Evolutionary conservation across 805 yeast genomes (phyloP), one percentile per base, ranked within the genome.

Genomic region (Pichia californica): DNA sequence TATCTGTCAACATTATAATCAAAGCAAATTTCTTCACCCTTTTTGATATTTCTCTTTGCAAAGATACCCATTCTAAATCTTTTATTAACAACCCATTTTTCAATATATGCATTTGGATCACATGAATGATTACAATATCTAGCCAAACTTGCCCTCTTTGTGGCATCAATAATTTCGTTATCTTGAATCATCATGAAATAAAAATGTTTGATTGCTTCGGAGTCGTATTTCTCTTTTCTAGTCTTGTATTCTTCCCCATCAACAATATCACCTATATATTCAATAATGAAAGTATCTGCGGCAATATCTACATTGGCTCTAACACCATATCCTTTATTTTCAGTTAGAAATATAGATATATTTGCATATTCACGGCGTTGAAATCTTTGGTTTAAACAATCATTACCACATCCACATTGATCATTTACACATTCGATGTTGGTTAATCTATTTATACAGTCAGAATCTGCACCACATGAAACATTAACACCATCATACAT

Each of bases 41-140:
- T 62, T 7, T 51, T 36, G 41, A 91, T 87, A 23, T 70, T 63
- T 50, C 95, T 70, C 52, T 84, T 84, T 40, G 97, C 86, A 60
- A 91, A 93, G 20, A 91, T 84, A 25, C 98, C 99, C 98, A 93
- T 93, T 51, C 88, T 74, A 45, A 88, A 70, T 59, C 87, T 83
- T 47, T 84, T 86, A 25, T 88, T 88, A 13, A 91, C 98, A 15
- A 89, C 93, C 99, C 99, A 91, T 67, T 91, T 91, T 62, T 91
- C 96, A 34, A 91, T 96, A 55, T 77, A 87, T 19, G 95, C 91
- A 62, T 93, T 93, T 11, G 99, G 99, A 55, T 77, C 81, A 63
- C 99, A 91, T 18, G 96, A 87, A 64, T 91, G 99, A 63, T 91
- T 91, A 59, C 93, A 84, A 66, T 89, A 93, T 45, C 99, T 72